Evolutionary conservation across 2,329 filamentous ascomycete species (phyloP), one percentile per base, ranked within the genome.

Genomic region (Zymoseptoria pseudotritici): DNA sequence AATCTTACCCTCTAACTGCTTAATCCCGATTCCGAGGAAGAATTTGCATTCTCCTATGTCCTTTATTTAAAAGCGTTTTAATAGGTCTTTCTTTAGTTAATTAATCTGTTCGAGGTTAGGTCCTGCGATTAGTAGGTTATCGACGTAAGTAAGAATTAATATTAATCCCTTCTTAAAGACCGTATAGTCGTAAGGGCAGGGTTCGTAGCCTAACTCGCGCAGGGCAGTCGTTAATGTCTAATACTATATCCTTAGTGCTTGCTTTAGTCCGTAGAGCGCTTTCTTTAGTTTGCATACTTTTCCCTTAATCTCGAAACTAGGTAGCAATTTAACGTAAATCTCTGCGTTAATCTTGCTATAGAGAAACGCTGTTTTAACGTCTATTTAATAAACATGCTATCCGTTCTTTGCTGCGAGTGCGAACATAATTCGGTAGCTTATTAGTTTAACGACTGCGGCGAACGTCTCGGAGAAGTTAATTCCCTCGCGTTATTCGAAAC

Each of bases 161-260:
- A 10, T 53, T 17, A 21, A 9, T 9, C 26, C 22, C 51, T 53
- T 53, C 26, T 26, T 21, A 26, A 53, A 53, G 13, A 53, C 51
- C 22, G 22, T 10, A 17, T 24, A 26, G n/a, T 58, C 19, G 10
- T 54, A 54, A 4, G 24, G 56, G 24, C 19, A 58, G 6, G 4
- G 7, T 31, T 58, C 19, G 17, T 54, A 58, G 29, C 51, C 51
- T 13, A 54, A 21, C 2, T 24, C 46, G 4, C 51, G 31, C 50
- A 58, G 13, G 2, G n/a, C 22, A 6, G 42, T 26, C 7, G 29
- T 54, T 42, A 58, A 31, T 10, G 21, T 58, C 8, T 54, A 36
- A 54, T 58, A 58, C 50, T 58, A 58, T 21, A 58, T 58, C 22
- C 31, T 26, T 6, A 21, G 56, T n/a, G n/a, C 26, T 49, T 57